Conservation (phyloP, 2,329 filamentous ascomycete genomes). For the Aspergillus sp. region DNA sequence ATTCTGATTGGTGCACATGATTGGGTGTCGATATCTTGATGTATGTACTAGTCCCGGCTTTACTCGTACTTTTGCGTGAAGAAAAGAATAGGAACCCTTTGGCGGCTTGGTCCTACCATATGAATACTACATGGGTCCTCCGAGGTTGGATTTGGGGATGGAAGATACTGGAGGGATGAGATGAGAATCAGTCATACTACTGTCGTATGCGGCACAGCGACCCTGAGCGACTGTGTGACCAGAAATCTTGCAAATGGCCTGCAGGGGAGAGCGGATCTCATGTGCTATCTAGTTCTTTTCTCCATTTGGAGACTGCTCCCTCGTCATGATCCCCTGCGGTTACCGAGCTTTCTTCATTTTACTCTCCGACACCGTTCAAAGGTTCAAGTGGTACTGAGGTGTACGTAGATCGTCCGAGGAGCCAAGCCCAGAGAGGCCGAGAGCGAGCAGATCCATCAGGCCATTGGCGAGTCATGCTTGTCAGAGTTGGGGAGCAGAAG, state of each 20-base stretch:
- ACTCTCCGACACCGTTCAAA: not conserved
- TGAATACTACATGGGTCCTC: not conserved
- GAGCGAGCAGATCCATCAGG: not conserved
- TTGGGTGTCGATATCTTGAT: conserved; percentile 10
- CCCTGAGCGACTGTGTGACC: not conserved
- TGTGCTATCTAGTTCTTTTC: not conserved
- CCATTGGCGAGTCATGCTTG: not conserved
- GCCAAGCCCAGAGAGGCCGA: not conserved
- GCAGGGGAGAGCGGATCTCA: not conserved
- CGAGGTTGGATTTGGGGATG: not conserved
- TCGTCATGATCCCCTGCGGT: not conserved
- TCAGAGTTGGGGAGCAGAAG: not conserved
- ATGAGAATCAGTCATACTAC: not conserved
- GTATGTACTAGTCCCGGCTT: conserved; percentile 4
- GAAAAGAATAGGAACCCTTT: conserved; percentile 1
- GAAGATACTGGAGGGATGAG: not conserved
- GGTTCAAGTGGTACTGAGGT: not conserved
- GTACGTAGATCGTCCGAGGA: not conserved
- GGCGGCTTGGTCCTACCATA: not conserved
- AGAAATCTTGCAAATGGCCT: not conserved
- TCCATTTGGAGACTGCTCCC: not conserved
- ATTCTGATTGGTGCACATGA: conserved; percentile 15
- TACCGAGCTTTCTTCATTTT: not conserved
- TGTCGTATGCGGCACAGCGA: not conserved
- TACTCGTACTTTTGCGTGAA: conserved; percentile 1